Base-by-base conservation (phyloP, 2,329 filamentous ascomycete species). In the Amesomyces nigricolor region DNA sequence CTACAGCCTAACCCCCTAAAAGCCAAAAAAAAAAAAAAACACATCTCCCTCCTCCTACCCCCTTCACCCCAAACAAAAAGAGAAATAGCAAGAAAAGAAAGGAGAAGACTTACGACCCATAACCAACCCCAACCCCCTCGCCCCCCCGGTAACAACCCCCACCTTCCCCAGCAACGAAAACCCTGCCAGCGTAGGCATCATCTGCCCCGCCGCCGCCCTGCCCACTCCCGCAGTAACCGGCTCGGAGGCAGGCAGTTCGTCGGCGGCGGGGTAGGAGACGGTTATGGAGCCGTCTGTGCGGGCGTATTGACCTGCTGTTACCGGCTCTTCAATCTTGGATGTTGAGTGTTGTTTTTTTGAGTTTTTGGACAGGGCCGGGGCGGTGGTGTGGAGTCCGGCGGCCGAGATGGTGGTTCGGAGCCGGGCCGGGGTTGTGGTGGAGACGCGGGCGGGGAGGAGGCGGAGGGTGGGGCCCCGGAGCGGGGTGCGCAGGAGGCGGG, bases 141-240 rank as follows among this genome's bases (percentile, higher is more conserved):
- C 92, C 67, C 91, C 92, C 51, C 92, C 92, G 1, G 92, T 97
- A 39, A 97, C 88, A 40, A 96, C 78, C 46, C 84, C 90, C 8
- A 91, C 88, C 67, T 86, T 87, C 58, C 85, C 88, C 68, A 95
- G 87, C 35, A 97, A 81, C 8, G 90, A 92, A 75, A 96, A 97
- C 43, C 83, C 83, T 35, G 88, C 85, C 29, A 96, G 80, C 0
- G 91, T 95, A 26, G 90, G 86, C 76, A 90, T 91, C 72, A 89
- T 87, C 66, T 94, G 17, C 88, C 67, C 86, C 80, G 16, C 89
- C 89, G 0, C 17, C 17, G 64, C 58, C 19, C 63, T 56, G 58
- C 88, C 89, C 50, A 88, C 81, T 47, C 89, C 89, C 61, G 85
- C 80, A 7, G 17, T 19, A 19, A 92, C 83, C 4, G 88, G 86